Evolutionary conservation across 805 yeast species (phyloP).

Genomic region (Pichia manshurica): DNA sequence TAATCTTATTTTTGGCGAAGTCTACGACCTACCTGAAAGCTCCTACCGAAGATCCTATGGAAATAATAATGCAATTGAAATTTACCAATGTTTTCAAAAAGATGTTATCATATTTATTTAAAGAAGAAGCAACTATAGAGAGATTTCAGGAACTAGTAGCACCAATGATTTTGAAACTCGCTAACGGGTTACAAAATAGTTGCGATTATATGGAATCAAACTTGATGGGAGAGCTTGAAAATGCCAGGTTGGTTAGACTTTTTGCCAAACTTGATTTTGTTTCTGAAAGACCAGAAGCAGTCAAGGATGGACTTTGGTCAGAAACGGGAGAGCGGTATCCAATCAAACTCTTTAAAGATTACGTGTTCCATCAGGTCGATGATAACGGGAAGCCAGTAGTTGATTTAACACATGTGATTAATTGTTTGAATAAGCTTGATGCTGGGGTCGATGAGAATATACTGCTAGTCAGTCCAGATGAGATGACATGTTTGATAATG

Average conservation of each 20-base stretch:
- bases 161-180: conserved; percentile 39
- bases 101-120: conserved; percentile 36
- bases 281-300: conserved; percentile 64
- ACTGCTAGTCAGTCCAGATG: conserved; percentile 76
- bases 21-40: conserved; percentile 24
- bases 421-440: conserved; percentile 80
- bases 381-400: conserved; percentile 70
- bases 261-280: conserved; percentile 76
- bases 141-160: conserved; percentile 38
- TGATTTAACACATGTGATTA: conserved; percentile 76
- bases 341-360: conserved; percentile 70
- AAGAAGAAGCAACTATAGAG: conserved; percentile 22
- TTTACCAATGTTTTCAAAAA: conserved; percentile 42
- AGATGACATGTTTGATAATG: conserved; percentile 76
- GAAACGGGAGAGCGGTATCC: conserved; percentile 74
- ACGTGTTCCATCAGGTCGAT: conserved; percentile 78
- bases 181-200: conserved; percentile 46
- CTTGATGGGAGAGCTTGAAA: conserved; percentile 73
- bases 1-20: conserved; percentile 52
- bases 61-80: conserved; percentile 27
- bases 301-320: conserved; percentile 54
- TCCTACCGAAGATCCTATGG: conserved; percentile 17
- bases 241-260: conserved; percentile 78
- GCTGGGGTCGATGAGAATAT: conserved; percentile 85
- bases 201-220: conserved; percentile 57